Conservation (phyloP, 495 filamentous ascomycete species). For the Sabuloglossum arenarium region DNA sequence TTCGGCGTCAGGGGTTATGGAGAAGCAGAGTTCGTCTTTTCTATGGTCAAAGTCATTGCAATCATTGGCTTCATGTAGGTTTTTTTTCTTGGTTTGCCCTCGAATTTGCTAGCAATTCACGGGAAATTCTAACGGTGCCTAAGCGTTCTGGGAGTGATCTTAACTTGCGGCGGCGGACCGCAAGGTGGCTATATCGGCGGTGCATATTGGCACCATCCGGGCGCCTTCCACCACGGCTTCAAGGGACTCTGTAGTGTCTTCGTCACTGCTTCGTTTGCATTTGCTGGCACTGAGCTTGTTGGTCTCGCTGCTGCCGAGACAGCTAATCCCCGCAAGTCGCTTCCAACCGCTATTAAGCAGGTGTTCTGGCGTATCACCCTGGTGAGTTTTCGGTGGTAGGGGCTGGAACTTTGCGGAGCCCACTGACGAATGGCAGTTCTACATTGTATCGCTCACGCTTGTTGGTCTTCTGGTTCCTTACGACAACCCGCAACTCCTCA, state of each 20-base stretch:
- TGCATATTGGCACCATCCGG: conserved; percentile 63
- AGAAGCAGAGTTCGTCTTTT: conserved; percentile 56
- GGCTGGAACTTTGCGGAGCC: not conserved
- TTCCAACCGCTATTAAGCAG: conserved; percentile 76
- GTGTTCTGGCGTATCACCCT: conserved; percentile 91
- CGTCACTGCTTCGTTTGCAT: conserved; percentile 82
- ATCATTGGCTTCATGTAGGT: conserved; percentile 76
- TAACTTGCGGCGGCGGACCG: conserved; percentile 63
- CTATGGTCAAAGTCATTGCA: conserved; percentile 62
- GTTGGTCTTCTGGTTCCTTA: conserved; percentile 61
- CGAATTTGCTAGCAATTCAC: not conserved
- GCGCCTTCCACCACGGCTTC: conserved; percentile 83
- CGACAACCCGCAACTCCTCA: conserved; percentile 35
- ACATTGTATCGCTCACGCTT: conserved; percentile 51
- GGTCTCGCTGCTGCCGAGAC: conserved; percentile 80
- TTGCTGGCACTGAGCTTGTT: conserved; percentile 84
- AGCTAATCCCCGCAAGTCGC: conserved; percentile 64
- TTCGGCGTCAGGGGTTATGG: conserved; percentile 48
- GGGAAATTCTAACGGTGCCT: not conserved
- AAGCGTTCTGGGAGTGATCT: conserved; percentile 56
- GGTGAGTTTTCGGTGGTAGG: not conserved
- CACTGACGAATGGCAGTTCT: conserved; percentile 27
- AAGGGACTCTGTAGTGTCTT: conserved; percentile 88
- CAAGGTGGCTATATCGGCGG: conserved; percentile 62
- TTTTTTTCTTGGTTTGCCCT: not conserved